phyloP scores from a whole-genome alignment of 139 green algal genomes.

The Tetradesmus obliquus region DNA sequence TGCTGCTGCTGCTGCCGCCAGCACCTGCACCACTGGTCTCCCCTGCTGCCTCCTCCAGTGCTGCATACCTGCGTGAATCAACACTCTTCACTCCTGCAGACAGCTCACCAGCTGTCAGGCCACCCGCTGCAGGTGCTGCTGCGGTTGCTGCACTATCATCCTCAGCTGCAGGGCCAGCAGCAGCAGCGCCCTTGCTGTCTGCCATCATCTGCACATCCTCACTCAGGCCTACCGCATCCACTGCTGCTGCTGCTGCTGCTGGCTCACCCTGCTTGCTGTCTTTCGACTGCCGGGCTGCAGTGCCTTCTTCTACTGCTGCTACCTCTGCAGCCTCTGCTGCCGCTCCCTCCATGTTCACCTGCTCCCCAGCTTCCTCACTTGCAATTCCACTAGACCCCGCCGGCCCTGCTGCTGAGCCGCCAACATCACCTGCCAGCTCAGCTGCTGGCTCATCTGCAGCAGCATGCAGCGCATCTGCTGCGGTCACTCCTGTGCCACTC shows the following conservation, averaged over 20 bases:
- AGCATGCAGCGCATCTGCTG: neutral
- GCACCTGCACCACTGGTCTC: neutral
- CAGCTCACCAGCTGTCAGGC: conserved; percentile 11
- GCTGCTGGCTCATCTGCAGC: neutral
- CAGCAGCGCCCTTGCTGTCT: conserved; percentile 12
- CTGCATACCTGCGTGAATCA: neutral
- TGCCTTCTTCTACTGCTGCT: neutral
- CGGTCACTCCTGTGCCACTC: neutral
- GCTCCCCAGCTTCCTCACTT: neutral
- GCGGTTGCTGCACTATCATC: neutral
- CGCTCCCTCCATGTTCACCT: neutral
- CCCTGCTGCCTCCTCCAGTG: conserved; percentile 29
- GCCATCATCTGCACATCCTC: neutral
- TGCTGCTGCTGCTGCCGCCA: neutral
- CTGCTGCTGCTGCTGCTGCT: neutral
- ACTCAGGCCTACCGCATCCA: neutral
- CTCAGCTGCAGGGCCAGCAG: neutral
- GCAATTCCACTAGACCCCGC: neutral
- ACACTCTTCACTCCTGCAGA: neutral
- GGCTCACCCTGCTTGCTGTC: neutral
- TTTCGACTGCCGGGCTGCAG: neutral
- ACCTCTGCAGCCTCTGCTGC: neutral
- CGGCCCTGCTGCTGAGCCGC: neutral
- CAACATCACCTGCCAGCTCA: neutral
- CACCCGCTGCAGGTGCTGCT: conserved; percentile 20